Conservation (phyloP, 257 asterid species). For the Capsicum baccatum region DNA sequence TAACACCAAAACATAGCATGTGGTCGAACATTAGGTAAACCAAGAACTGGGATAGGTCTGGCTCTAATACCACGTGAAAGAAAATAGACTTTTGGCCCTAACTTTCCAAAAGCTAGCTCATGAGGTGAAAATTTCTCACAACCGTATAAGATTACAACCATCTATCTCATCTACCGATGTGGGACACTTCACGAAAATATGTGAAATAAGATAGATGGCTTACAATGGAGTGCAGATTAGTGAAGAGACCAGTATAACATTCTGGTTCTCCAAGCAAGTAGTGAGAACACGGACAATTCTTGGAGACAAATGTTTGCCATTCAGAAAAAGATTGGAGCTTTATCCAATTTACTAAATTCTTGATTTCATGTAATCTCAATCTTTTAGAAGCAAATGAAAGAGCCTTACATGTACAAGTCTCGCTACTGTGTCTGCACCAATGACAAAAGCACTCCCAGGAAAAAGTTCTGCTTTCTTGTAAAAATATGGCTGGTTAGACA, state of each 20-base stretch:
- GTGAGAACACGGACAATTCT: background rate
- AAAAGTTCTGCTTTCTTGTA: constrained; percentile 94
- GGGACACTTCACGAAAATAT: background rate
- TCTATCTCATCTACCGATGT: background rate
- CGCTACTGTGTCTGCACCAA: constrained; percentile 88
- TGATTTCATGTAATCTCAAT: background rate
- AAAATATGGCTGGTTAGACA: constrained; percentile 94
- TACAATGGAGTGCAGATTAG: background rate
- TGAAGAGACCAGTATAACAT: background rate
- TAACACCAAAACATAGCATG: background rate
- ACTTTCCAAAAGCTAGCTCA: background rate
- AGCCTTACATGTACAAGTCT: constrained; percentile 83
- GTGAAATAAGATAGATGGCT: background rate
- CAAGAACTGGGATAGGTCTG: too few relatives aligned
- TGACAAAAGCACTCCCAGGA: constrained; percentile 93
- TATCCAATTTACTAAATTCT: background rate
- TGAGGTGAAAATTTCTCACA: background rate
- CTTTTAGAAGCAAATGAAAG: background rate
- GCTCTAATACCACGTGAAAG: too few relatives aligned
- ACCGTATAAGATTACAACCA: too few relatives aligned
- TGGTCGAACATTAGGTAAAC: too few relatives aligned
- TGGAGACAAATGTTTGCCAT: background rate
- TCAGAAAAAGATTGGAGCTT: background rate
- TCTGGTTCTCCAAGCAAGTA: background rate
- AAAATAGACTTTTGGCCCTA: background rate